These are phyloP conservation scores for Atractiella rhizophila DNA, from an alignment of 768 basidiomycete genomes.

Conservation along the genomic window DNA sequence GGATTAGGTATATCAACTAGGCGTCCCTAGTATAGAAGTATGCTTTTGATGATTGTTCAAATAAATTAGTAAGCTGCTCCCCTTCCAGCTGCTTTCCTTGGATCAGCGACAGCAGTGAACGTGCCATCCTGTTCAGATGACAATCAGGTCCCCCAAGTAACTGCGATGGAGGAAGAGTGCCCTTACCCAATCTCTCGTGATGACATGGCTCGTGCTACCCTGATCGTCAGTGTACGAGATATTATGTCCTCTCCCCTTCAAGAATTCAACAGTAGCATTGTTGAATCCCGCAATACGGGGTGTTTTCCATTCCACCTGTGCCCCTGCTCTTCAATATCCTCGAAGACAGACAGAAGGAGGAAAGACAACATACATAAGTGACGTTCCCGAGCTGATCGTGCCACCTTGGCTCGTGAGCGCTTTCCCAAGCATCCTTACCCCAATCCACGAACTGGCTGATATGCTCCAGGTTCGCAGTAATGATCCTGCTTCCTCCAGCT, in stretches of 20 bases:
- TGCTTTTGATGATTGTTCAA: too few relatives aligned
- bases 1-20: too few relatives aligned
- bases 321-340: background rate
- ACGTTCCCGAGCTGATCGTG: slow-evolving; percentile 17
- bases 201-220: slow-evolving; percentile 16
- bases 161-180: too few relatives aligned
- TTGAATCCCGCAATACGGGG: slow-evolving; percentile 13
- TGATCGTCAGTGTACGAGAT: slow-evolving; percentile 12
- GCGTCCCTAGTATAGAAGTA: too few relatives aligned
- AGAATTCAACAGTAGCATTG: slow-evolving; percentile 15
- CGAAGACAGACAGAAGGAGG: background rate
- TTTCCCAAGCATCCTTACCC: slow-evolving; percentile 12
- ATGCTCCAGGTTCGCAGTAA: slow-evolving; percentile 23
- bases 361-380: slow-evolving; percentile 13
- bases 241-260: slow-evolving; percentile 13
- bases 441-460: slow-evolving; percentile 23
- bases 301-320: too few relatives aligned
- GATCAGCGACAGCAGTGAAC: slow-evolving; percentile 15
- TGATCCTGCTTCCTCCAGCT: slow-evolving; percentile 20
- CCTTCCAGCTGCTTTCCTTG: slow-evolving; percentile 9
- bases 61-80: slow-evolving; percentile 12
- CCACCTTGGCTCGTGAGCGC: slow-evolving; percentile 14
- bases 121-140: slow-evolving; percentile 11
- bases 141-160: too few relatives aligned
- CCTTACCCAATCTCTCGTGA: slow-evolving; percentile 11